A percentile compares a stretch with the other conserved stretches of the same genome.
phyloP scores from a whole-genome alignment of 1,284 basidiomycete species.

The Sporisorium reilianum region DNA sequence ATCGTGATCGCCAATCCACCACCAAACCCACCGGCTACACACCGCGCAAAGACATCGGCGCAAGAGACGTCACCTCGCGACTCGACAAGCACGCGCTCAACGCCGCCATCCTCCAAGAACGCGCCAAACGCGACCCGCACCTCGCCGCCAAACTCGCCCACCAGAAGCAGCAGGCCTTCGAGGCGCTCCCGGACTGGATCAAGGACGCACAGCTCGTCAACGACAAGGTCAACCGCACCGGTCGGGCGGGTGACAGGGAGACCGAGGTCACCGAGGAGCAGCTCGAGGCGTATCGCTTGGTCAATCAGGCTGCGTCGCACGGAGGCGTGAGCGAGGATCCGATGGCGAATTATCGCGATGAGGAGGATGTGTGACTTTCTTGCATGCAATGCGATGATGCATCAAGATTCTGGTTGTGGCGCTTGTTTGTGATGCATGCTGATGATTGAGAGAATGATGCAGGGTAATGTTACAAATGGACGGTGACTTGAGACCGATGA shows the following conservation, averaged over 20 bases:
- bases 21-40: conserved; percentile 9
- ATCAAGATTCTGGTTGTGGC: neutral
- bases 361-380: conserved; percentile 46
- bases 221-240: conserved; percentile 50
- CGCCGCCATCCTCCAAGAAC: conserved; percentile 40
- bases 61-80: conserved; percentile 16
- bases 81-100: conserved; percentile 39
- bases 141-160: conserved; percentile 23
- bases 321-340: conserved; percentile 79
- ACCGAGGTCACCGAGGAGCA: conserved; percentile 91
- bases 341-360: conserved; percentile 85
- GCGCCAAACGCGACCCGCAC: conserved; percentile 24
- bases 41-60: conserved; percentile 11
- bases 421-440: neutral
- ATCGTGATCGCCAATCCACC: neutral
- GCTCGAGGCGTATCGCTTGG: conserved; percentile 86
- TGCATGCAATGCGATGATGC: neutral
- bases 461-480: conserved; percentile 6
- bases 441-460: neutral
- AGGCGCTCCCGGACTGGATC: conserved; percentile 54
- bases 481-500: neutral
- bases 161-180: conserved; percentile 1
- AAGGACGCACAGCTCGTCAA: conserved; percentile 51
- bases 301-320: conserved; percentile 69
- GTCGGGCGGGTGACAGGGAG: conserved; percentile 64